Percentiles rank a stretch among this genome's conserved stretches.
Conservation (phyloP, 306 rosid species). For the Pyrus pyrifolia region DNA sequence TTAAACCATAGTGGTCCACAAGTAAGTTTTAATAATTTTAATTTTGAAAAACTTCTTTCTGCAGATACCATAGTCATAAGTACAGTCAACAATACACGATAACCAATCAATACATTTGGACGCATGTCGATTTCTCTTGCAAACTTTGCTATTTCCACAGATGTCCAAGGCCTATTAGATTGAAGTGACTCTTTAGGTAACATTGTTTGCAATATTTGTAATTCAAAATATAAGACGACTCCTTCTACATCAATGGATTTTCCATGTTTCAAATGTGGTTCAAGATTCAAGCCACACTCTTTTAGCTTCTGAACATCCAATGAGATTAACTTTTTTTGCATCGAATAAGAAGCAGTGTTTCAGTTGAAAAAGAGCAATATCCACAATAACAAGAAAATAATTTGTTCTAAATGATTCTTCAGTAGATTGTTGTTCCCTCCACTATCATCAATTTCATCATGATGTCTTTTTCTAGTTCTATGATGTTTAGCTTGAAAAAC, state of each 20-base stretch:
- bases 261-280: neutral
- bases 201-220: no score
- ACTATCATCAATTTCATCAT: no score
- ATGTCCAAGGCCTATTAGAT: neutral
- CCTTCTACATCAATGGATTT: neutral
- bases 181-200: neutral
- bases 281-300: neutral
- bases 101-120: neutral
- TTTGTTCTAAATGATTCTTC: neutral
- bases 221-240: neutral
- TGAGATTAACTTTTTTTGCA: neutral
- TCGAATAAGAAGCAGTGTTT: neutral
- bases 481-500: no score
- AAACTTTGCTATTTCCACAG: neutral
- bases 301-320: neutral
- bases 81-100: neutral
- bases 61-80: neutral
- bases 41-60: neutral
- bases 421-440: neutral
- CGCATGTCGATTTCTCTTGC: neutral
- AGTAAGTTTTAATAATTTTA: neutral
- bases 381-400: neutral
- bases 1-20: no score
- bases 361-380: neutral
- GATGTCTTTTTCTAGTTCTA: no score